These are phyloP conservation scores for Saturnispora quitensis DNA, from an alignment of 805 yeast genomes.

Conservation along the genomic window DNA sequence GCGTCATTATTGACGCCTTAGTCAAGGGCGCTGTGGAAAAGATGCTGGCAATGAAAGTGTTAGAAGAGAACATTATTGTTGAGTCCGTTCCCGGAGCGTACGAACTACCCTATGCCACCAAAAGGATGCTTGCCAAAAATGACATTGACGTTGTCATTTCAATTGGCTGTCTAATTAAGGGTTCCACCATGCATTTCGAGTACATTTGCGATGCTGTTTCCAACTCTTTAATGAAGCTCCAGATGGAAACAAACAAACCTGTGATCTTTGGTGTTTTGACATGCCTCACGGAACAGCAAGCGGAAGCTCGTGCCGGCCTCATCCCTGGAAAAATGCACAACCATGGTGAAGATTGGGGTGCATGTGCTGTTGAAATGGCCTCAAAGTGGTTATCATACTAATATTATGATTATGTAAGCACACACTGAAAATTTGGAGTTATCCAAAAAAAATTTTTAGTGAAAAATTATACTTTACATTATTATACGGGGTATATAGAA, in stretches of 20 bases:
- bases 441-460: not conserved
- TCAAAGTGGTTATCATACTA: conserved; percentile 26
- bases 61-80: conserved; percentile 63
- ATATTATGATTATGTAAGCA: not conserved
- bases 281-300: conserved; percentile 90
- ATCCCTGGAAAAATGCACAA: conserved; percentile 71
- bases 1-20: conserved; percentile 62
- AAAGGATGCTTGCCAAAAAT: conserved; percentile 40
- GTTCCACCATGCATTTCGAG: conserved; percentile 97
- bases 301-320: conserved; percentile 85
- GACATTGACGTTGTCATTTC: conserved; percentile 80
- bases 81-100: conserved; percentile 93
- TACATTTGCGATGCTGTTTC: conserved; percentile 90
- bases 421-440: not conserved
- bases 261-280: conserved; percentile 92
- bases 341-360: conserved; percentile 98
- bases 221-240: conserved; percentile 74
- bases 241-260: conserved; percentile 60
- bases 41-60: conserved; percentile 58
- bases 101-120: conserved; percentile 82
- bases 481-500: not conserved
- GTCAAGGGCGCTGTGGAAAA: conserved; percentile 66
- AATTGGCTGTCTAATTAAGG: conserved; percentile 91
- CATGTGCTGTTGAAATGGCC: conserved; percentile 96
- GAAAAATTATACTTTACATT: not conserved